These are phyloP conservation scores for Penicillium aurantiogriseum DNA, from an alignment of 2,329 filamentous ascomycete genomes.

Conservation along the genomic window DNA sequence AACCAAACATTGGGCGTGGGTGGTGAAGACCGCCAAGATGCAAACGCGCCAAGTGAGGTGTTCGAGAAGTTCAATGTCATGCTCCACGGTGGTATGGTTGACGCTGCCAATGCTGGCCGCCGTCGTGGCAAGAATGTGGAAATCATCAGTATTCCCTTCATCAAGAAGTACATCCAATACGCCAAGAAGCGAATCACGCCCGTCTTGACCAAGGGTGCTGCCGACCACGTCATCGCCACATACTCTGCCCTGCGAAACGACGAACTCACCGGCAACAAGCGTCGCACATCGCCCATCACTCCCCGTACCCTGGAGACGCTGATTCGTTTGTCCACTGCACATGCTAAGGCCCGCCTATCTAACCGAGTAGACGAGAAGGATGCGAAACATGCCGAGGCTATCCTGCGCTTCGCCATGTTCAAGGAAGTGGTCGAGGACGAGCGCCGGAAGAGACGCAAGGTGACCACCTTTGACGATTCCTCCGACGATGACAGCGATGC, in stretches of 20 bases:
- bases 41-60: slow-evolving; percentile 76
- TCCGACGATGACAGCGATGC: slow-evolving; percentile 49
- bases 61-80: slow-evolving; percentile 96
- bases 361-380: slow-evolving; percentile 87
- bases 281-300: slow-evolving; percentile 90
- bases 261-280: slow-evolving; percentile 89
- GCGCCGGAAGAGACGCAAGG: slow-evolving; percentile 79
- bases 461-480: slow-evolving; percentile 65
- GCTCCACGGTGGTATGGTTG: slow-evolving; percentile 89
- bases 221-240: slow-evolving; percentile 84
- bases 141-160: slow-evolving; percentile 92
- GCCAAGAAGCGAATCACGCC: slow-evolving; percentile 91
- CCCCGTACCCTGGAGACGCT: slow-evolving; percentile 95
- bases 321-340: slow-evolving; percentile 95
- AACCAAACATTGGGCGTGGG: slow-evolving; percentile 85
- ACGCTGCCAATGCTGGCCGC: slow-evolving; percentile 57
- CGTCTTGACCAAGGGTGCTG: slow-evolving; percentile 82
- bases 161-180: slow-evolving; percentile 99
- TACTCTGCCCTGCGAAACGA: slow-evolving; percentile 95
- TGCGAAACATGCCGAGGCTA: slow-evolving; percentile 80
- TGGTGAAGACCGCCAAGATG: slow-evolving; percentile 70
- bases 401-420: slow-evolving; percentile 92
- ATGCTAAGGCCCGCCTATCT: slow-evolving; percentile 88
- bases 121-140: slow-evolving; percentile 75
- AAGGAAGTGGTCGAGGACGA: slow-evolving; percentile 83